These are phyloP conservation scores for Pseudopediastrum boryanum DNA, from an alignment of 139 green algal genomes.

Conservation along the genomic window DNA sequence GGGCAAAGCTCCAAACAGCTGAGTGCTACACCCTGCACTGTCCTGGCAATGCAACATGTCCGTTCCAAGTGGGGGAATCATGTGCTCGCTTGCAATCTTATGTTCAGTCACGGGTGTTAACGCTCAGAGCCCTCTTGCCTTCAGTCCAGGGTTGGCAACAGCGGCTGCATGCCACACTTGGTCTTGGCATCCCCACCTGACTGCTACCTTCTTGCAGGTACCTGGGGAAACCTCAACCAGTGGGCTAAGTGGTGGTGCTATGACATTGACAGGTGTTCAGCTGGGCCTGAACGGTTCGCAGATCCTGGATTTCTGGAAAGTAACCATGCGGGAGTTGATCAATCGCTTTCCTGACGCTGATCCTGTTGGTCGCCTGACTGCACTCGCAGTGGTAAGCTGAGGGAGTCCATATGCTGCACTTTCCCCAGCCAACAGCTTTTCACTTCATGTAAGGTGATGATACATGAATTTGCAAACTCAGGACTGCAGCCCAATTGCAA, in stretches of 20 bases:
- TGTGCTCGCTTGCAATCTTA: too few relatives aligned
- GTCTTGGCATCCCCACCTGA: background rate
- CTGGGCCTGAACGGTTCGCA: background rate
- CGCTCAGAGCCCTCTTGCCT: too few relatives aligned
- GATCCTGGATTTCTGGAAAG: conserved; percentile 2
- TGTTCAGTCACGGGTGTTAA: too few relatives aligned
- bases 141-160: too few relatives aligned
- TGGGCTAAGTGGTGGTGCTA: background rate
- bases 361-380: background rate
- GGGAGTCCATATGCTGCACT: background rate
- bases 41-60: background rate
- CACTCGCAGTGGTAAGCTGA: conserved; percentile 3
- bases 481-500: too few relatives aligned
- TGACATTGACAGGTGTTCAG: background rate
- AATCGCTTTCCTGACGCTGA: background rate
- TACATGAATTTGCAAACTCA: too few relatives aligned
- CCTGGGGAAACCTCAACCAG: background rate
- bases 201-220: background rate
- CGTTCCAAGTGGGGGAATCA: too few relatives aligned
- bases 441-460: background rate
- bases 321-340: background rate
- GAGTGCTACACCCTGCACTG: background rate
- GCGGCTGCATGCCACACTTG: too few relatives aligned
- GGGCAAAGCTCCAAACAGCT: too few relatives aligned
- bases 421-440: background rate